Evolutionary conservation across 1,139 yeast genomes (phyloP).

Genomic region (Blastobotrys elegans): DNA sequence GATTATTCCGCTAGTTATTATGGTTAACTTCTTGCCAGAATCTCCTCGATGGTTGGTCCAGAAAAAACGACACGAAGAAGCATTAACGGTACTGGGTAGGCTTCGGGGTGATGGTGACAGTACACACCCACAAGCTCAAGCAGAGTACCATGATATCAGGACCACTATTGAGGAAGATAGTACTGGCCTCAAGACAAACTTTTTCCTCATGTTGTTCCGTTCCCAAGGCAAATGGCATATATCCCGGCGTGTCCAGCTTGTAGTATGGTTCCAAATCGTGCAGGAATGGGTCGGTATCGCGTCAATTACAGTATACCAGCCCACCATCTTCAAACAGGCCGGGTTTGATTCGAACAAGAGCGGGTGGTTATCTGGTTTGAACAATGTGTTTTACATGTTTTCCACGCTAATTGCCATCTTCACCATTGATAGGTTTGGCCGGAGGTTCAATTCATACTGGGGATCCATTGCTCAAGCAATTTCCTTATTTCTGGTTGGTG

Average conservation of each 20-base stretch:
- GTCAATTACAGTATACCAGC: constrained; percentile 40
- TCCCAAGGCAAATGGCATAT: constrained; percentile 28
- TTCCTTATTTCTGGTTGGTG: constrained; percentile 38
- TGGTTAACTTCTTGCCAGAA: constrained; percentile 10
- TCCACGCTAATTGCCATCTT: constrained; percentile 31
- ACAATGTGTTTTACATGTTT: constrained; percentile 29
- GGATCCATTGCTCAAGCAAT: constrained; percentile 34
- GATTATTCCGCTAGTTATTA: constrained; percentile 9
- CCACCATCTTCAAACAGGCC: constrained; percentile 37
- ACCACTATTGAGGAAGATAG: constrained; percentile 14
- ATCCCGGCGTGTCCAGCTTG: constrained; percentile 39
- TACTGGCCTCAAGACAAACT: constrained; percentile 11
- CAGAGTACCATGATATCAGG: constrained; percentile 27
- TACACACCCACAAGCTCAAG: constrained; percentile 33
- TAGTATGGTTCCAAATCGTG: constrained; percentile 38
- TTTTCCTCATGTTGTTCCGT: constrained; percentile 13
- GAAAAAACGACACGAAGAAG: constrained; percentile 15
- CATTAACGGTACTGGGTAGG: constrained; percentile 11
- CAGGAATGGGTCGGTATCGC: constrained; percentile 44
- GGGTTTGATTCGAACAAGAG: constrained; percentile 33
- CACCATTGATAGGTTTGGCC: constrained; percentile 33
- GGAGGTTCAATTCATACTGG: constrained; percentile 30
- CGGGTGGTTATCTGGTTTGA: constrained; percentile 32
- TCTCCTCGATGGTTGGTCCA: constrained; percentile 14
- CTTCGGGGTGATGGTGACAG: constrained; percentile 12